Base-by-base conservation (phyloP, 2,329 filamentous ascomycete genomes). In the Tolypocladium nubicola region DNA sequence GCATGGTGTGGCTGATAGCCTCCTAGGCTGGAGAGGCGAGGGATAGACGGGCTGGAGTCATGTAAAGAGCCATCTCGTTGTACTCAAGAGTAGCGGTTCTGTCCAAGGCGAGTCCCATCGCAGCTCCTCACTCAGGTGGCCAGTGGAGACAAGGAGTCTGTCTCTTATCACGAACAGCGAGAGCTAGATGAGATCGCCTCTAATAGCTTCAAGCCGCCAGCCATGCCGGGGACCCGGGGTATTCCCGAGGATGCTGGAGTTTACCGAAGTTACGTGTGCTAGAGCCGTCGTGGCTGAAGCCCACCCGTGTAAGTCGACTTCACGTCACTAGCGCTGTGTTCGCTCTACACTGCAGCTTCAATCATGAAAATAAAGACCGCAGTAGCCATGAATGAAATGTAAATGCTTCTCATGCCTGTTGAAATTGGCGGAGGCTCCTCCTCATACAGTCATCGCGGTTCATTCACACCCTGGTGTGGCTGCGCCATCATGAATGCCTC, bases 81-180 rank as follows among this genome's bases (percentile, higher is more conserved):
- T 64, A 47, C 7, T 57, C 57, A 52, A 68, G 65, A 21, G 52
- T 52, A 13, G 65, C 21, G n/a, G 61, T 56, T 4, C 40, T 23
- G 19, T 66, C 58, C 2, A 68, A 54, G 0, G 64, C 1, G 60
- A 55, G 33, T 54, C 58, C 43, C 66, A 60, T 35, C 60, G 58
- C 16, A 58, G 53, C 11, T 64, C 61, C 14, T 62, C 55, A 50
- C 49, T 53, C 35, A 68, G 47, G 19, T 67, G 56, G 10, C 62
- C 62, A 26, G 58, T 60, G 10, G 60, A 55, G 13, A 67, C 63
- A 30, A 70, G 62, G 60, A 58, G 47, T 70, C 66, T 6, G 61
- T 62, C 43, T 68, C 67, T 21, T 68, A 55, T 68, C 64, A 13
- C 65, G 64, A 68, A 58, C 13, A 68, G 59, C 13, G 63, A 62